Base-by-base conservation (phyloP, 176 grass and related monocot species). In the Triticum urartu region DNA sequence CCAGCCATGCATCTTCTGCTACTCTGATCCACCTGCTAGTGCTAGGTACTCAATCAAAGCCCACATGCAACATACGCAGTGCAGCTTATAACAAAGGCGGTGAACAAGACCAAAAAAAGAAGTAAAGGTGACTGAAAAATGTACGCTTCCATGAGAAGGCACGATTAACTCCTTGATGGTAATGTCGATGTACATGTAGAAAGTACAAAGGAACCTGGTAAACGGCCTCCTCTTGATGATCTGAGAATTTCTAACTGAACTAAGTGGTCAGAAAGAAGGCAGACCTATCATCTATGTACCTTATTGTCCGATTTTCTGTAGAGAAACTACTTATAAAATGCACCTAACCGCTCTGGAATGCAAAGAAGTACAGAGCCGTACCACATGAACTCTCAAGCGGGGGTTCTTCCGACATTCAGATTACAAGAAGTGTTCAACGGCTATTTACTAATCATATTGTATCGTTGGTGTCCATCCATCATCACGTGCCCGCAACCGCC, bases 281-380 rank as follows among this genome's bases (percentile, higher is more conserved):
- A 59, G 5, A 76, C 15, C 71, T 74, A 74, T 74, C 42, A 9
- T 71, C 61, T 91, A 85, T 85, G 63, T 88, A 77, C 81, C 81
- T 69, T 61, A 17, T 33, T 81, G 35, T 81, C 39, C 79, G 30
- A 81, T 81, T 85, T 81, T 39, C 7, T 81, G 61, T 48, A 85
- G 17, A 25, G 12, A 87, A 80, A 18, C 30, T 69, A 61, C 50
- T 80, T 38, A 77, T 64, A 2, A 22, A 73, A 84, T 74, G 28
- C 21, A 59, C 56, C 25, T 39, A 84, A 52, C n/a, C 77, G 36
- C 69, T 63, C 28, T 84, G 56, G 11, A 85, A 79, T 64, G 35
- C 60, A 79, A 18, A 56, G 52, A 56, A 58, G 54, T 59, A 59
- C 20, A 79, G 15, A 75, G 15, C 2, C 66, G 25, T 48, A 60